phyloP scores from a whole-genome alignment of 1,284 basidiomycete species.

The Cystobasidiaceae sp. region DNA sequence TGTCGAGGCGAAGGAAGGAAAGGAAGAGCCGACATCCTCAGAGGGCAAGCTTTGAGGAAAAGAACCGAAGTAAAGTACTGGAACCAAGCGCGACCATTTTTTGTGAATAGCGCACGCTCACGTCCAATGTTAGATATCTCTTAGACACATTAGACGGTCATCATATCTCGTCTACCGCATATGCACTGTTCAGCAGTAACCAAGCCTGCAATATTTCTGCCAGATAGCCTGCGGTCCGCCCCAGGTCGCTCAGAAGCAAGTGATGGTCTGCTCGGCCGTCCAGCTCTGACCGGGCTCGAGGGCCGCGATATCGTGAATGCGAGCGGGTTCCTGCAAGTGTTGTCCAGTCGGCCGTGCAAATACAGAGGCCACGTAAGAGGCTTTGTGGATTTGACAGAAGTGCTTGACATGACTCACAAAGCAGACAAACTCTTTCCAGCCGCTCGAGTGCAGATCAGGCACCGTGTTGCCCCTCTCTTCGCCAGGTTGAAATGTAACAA shows the following conservation, averaged over 20 bases:
- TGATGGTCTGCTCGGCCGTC: constrained; percentile 6
- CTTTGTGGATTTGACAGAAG: too few species aligned
- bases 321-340: constrained; percentile 9
- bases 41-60: too few species aligned
- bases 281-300: constrained; percentile 1
- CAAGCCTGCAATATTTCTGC: background rate
- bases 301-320: constrained; percentile 6
- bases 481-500: constrained; percentile 48
- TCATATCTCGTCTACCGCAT: too few species aligned
- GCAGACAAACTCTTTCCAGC: constrained; percentile 46
- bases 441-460: constrained; percentile 45
- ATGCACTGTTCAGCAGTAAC: too few species aligned
- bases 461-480: constrained; percentile 44
- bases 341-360: too few species aligned
- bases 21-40: constrained; percentile 23
- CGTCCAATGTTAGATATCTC: too few species aligned
- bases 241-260: background rate
- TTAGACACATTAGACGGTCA: too few species aligned
- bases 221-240: too few species aligned
- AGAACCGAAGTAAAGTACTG: too few species aligned
- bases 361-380: too few species aligned
- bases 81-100: too few species aligned
- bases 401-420: constrained; percentile 41
- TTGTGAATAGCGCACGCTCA: too few species aligned
- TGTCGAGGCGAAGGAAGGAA: constrained; percentile 23